Conservation (phyloP, 2,329 filamentous ascomycete genomes). For the Colletotrichum somersetense region DNA sequence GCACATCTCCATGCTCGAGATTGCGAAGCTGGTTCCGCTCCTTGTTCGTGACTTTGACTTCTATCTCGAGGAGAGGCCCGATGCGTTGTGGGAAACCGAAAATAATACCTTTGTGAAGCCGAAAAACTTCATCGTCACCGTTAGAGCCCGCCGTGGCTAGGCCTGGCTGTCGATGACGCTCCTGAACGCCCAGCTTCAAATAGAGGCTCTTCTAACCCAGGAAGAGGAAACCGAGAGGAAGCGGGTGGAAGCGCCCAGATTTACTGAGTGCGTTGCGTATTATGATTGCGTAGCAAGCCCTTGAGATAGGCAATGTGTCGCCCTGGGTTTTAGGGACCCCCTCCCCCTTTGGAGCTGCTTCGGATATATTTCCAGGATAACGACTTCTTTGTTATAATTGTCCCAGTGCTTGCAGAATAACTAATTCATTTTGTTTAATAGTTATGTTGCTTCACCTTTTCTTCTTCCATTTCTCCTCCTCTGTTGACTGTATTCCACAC, state of each 20-base stretch:
- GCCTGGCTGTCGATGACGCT: not conserved
- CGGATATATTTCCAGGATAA: too few relatives aligned
- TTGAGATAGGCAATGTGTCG: too few relatives aligned
- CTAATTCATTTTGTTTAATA: too few relatives aligned
- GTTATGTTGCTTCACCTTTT: too few relatives aligned
- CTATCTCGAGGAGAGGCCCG: conserved; percentile 39
- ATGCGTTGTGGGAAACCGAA: not conserved
- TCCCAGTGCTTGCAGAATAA: too few relatives aligned
- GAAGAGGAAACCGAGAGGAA: not conserved
- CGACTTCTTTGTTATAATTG: too few relatives aligned
- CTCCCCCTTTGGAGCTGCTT: too few relatives aligned
- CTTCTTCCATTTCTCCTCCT: too few relatives aligned
- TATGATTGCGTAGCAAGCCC: not conserved
- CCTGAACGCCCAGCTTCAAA: not conserved
- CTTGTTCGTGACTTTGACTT: conserved; percentile 52
- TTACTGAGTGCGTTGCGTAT: not conserved
- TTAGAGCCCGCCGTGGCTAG: not conserved
- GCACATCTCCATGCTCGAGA: conserved; percentile 55
- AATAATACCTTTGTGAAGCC: not conserved
- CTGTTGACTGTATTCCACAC: too few relatives aligned
- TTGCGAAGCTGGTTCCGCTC: conserved; percentile 57
- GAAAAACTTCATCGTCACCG: not conserved
- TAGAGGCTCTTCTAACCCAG: not conserved
- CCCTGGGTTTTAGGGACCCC: too few relatives aligned
- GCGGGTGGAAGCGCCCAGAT: too few relatives aligned